Base-by-base conservation (phyloP, 345 rosid species). In the Camelina sativa region DNA sequence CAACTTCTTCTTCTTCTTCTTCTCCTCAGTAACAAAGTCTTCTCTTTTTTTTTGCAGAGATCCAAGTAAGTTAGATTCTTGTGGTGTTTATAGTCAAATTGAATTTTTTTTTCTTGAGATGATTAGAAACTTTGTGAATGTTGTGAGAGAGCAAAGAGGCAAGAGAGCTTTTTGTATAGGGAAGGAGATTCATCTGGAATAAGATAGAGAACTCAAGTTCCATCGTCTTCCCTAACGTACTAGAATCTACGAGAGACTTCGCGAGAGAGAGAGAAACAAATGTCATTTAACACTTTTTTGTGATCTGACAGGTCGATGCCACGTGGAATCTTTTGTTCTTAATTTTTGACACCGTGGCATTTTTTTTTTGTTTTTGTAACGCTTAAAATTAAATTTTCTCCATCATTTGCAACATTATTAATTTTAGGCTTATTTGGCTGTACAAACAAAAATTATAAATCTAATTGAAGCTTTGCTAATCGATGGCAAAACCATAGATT, bases 101-200 rank as follows among this genome's bases (percentile, higher is more conserved):
- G 40, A 8, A 34, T 32, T 37, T 37, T 37, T 37, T 37, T 37
- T 37, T 37, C 7, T 71, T 51, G 0, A 28, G 54, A 28, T 50
- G 48, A 12, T 69, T 54, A 13, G 35, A 64, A 48, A n/a, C 7
- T 71, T 77, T 65, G 46, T 77, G 56, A 70, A 55, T 62, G 10
- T 41, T 64, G 54, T 2, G 62, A 65, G 62, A 46, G 6, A 71
- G 48, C 8, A n/a, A 48, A n/a, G 67, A 71, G 48, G 50, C 48
- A 65, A 13, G 76, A 71, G 48, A 40, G n/a, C 32, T 30, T 28
- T 43, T 40, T 40, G 37, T 77, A 57, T 28, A 48, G 19, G 25
- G 8, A 40, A 40, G 40, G 30, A 64, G 80, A 64, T 57, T 28
- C 16, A 58, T 77, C 80, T 71, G 23, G 80, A 77, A 55, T 20